Conservation (phyloP, 352 stramenopile genomes). For the Pythium dissotocum region DNA sequence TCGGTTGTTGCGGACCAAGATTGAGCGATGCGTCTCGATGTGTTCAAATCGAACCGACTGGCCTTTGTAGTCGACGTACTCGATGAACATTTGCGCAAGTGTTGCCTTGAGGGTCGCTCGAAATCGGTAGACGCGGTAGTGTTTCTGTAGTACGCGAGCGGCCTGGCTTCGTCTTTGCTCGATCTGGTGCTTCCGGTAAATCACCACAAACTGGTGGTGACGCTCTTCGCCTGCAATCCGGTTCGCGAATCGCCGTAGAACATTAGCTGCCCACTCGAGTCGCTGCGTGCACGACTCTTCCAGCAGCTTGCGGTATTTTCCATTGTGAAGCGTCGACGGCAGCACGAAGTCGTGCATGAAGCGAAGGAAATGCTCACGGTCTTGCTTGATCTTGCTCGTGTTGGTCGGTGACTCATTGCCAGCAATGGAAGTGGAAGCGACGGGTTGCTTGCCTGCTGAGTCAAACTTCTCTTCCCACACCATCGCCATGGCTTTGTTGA, state of each 20-base stretch:
- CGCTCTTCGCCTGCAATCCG: slow-evolving; percentile 38
- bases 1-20: slow-evolving; percentile 24
- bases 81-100: slow-evolving; percentile 58
- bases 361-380: slow-evolving; percentile 41
- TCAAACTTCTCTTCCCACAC: slow-evolving; percentile 63
- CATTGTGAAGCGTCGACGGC: slow-evolving; percentile 51
- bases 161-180: slow-evolving; percentile 28
- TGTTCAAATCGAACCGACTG: slow-evolving; percentile 46
- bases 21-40: slow-evolving; percentile 34
- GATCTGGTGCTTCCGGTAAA: slow-evolving; percentile 40
- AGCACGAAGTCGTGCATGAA: slow-evolving; percentile 76
- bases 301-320: slow-evolving; percentile 57
- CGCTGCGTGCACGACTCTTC: slow-evolving; percentile 38
- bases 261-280: slow-evolving; percentile 46
- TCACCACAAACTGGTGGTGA: slow-evolving; percentile 49
- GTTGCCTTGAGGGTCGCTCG: slow-evolving; percentile 41
- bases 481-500: slow-evolving; percentile 64
- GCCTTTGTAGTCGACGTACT: slow-evolving; percentile 56
- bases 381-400: slow-evolving; percentile 16
- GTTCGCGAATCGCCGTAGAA: slow-evolving; percentile 48
- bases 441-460: neutral
- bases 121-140: slow-evolving; percentile 54
- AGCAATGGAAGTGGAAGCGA: neutral
- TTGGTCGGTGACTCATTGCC: neutral
- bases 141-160: slow-evolving; percentile 38